Evolutionary conservation across 495 filamentous ascomycete species (phyloP).

Genomic region (Aspergillus avenaceus): DNA sequence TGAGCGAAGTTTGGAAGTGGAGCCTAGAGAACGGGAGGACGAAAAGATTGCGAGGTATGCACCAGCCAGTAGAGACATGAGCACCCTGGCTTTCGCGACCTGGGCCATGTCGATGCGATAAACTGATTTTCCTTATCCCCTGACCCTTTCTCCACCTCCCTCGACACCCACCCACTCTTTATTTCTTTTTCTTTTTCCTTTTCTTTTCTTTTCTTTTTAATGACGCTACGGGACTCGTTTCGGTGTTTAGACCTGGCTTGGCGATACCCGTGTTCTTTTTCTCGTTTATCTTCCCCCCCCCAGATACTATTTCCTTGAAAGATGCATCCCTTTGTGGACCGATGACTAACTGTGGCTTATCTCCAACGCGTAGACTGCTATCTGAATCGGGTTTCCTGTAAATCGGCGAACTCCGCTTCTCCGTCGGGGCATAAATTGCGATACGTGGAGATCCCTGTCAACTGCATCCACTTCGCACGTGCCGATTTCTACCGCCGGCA

Average conservation of each 20-base stretch:
- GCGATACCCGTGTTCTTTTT: constrained; percentile 21
- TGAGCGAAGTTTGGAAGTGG: constrained; percentile 85
- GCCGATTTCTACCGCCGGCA: constrained; percentile 3
- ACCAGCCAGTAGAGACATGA: constrained; percentile 33
- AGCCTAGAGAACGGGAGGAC: constrained; percentile 93
- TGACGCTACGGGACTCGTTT: constrained; percentile 14
- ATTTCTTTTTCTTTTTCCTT: constrained; percentile 4
- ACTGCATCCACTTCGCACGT: constrained; percentile 8
- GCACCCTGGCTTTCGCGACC: constrained; percentile 33
- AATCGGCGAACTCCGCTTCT: constrained; percentile 17
- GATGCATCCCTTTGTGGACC: constrained; percentile 12
- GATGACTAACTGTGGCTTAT: constrained; percentile 37
- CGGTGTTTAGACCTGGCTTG: constrained; percentile 12
- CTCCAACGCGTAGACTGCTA: constrained; percentile 53
- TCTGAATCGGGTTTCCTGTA: constrained; percentile 75
- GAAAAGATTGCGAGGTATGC: constrained; percentile 84
- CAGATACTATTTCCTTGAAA: constrained; percentile 1
- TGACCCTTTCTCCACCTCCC: no score
- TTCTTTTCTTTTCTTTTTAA: constrained; percentile 18
- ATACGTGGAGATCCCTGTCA: constrained; percentile 9
- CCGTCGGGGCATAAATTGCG: constrained; percentile 7
- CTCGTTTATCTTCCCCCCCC: neutral
- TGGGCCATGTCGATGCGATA: constrained; percentile 33
- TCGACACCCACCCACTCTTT: no score
- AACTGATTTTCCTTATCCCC: constrained; percentile 16